A percentile compares a stretch with the other conserved stretches of the same genome.
phyloP scores from a whole-genome alignment of 768 basidiomycete genomes.

The Boletus huronensis region DNA sequence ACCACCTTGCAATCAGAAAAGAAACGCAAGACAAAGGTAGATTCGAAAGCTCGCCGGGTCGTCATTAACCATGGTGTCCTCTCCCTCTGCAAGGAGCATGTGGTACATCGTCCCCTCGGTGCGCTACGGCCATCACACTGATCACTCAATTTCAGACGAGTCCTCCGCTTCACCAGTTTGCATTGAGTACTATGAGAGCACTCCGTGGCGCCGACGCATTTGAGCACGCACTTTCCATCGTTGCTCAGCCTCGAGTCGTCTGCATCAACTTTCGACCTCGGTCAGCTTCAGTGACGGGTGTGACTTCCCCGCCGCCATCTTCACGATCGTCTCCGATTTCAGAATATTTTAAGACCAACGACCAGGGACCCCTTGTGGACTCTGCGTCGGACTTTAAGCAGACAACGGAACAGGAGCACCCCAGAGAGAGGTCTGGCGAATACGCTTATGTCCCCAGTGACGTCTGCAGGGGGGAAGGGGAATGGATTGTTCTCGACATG shows the following conservation, averaged over 20 bases:
- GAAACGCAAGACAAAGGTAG: constrained; percentile 39
- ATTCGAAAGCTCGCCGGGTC: constrained; percentile 64
- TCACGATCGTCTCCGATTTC: constrained; percentile 26
- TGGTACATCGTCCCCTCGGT: constrained; percentile 37
- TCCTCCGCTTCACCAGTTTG: constrained; percentile 37
- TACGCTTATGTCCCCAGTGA: constrained; percentile 5
- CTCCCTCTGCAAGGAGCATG: constrained; percentile 49
- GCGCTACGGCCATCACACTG: neutral
- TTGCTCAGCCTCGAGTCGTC: constrained; percentile 31
- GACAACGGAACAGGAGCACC: neutral
- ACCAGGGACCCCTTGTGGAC: constrained; percentile 1
- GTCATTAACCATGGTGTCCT: constrained; percentile 57
- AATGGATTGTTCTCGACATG: constrained; percentile 54
- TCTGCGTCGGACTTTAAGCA: constrained; percentile 1
- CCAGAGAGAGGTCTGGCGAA: neutral
- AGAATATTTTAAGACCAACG: constrained; percentile 9
- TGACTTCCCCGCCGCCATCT: constrained; percentile 18
- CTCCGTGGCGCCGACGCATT: constrained; percentile 47
- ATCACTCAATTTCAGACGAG: constrained; percentile 33
- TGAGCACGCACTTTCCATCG: constrained; percentile 23
- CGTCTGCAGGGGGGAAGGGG: constrained; percentile 27
- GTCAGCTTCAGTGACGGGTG: neutral
- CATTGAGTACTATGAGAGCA: constrained; percentile 39
- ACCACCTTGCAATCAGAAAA: constrained; percentile 16
- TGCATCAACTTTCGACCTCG: constrained; percentile 39